phyloP scores from a whole-genome alignment of 352 stramenopile species.

The Phytophthora melonis region DNA sequence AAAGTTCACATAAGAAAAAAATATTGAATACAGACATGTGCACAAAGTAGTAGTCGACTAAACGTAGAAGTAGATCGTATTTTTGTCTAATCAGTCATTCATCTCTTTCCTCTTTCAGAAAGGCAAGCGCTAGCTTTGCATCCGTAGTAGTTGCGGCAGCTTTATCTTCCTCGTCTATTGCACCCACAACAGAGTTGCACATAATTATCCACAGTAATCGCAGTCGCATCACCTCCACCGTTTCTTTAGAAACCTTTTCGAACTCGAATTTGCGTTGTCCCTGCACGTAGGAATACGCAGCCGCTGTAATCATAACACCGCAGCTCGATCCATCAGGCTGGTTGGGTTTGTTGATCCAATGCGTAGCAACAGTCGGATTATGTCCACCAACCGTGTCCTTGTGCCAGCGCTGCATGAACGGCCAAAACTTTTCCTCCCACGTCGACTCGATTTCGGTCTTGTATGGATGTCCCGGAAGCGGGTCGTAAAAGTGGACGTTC shows the following conservation, averaged over 20 bases:
- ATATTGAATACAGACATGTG: too few species aligned
- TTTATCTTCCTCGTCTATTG: too few species aligned
- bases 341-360: not conserved
- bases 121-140: too few species aligned
- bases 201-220: not conserved
- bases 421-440: slow-evolving; percentile 1
- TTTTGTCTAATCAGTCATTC: too few species aligned
- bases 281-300: not conserved
- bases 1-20: too few species aligned
- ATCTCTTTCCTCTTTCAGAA: too few species aligned
- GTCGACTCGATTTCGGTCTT: not conserved
- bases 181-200: not conserved
- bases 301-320: not conserved
- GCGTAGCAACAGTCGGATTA: not conserved
- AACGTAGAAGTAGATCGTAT: too few species aligned
- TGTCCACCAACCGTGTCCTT: not conserved
- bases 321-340: not conserved
- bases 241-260: not conserved
- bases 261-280: not conserved
- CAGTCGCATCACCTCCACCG: not conserved
- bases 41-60: too few species aligned
- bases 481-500: slow-evolving; percentile 5
- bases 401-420: slow-evolving; percentile 2
- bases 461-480: not conserved
- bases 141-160: too few species aligned